Evolutionary conservation across 495 filamentous ascomycete genomes (phyloP), one percentile per base, ranked within the genome.

Genomic region (Thozetella sp.): DNA sequence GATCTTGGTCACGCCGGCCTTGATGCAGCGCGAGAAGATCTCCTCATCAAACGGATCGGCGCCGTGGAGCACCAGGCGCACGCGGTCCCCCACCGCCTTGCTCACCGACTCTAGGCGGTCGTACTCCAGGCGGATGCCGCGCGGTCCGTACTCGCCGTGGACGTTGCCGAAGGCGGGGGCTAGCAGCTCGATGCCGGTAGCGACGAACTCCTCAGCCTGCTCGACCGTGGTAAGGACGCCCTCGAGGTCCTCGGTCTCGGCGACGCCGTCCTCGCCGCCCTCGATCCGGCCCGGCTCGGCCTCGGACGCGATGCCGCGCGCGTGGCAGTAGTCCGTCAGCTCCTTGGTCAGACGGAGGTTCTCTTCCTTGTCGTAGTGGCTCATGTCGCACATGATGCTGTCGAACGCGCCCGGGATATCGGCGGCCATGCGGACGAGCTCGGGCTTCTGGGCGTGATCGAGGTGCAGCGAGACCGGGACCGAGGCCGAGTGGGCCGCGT

Each of bases 81-180:
- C 90, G 51, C 78, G 67, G 48, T 82, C 78, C 25, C 87, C 86
- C 1, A 90, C 87, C 20, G 76, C 75, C 59, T 83, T 71, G 58
- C 86, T 81, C 66, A 95, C 90, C 9, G 72, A 70, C 61, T 83
- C 67, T 54, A 95, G 73, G 25, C 90, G 77, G 24, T 89, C 86
- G 72, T 88, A 93, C 70, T 93, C 89, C 30, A 92, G 67, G 76
- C 83, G 83, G 24, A 92, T 89, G 0, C 90, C 91, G 10, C 88
- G 71, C 0, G 87, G 85, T 0, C 90, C 91, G 73, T 94, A 96
- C 64, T 88, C 86, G 3, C 92, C 91, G 76, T 94, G 91, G 37
- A 96, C 89, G 69, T 94, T 94, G 2, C 91, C 91, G 72, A 96
- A 94, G 9, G 90, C 90, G 0, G 92, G 92, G 12, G 91, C 91